phyloP scores from a whole-genome alignment of 345 rosid species.

The Rubroshorea leprosula region DNA sequence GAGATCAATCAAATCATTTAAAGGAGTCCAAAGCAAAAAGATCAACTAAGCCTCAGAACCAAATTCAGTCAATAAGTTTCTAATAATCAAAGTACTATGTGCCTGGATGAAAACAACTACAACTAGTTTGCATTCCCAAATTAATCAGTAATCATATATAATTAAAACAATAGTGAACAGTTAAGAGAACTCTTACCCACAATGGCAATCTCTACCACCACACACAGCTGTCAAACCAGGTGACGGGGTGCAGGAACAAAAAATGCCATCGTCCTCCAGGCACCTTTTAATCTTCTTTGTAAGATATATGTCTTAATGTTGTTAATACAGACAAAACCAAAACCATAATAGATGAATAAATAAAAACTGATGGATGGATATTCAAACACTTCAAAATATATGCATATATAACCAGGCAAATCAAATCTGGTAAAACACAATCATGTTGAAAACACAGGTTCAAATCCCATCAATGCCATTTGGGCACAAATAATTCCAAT shows the following conservation, averaged over 20 bases:
- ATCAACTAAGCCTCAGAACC: background rate
- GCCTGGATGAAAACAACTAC: background rate
- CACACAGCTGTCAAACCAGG: conserved; percentile 63
- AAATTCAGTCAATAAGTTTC: background rate
- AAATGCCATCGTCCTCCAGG: conserved; percentile 89
- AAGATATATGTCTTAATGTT: conserved; percentile 65
- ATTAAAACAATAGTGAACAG: background rate
- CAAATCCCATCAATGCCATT: background rate
- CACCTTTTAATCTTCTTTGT: conserved; percentile 72
- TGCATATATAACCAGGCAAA: background rate
- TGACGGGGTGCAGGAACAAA: conserved; percentile 75
- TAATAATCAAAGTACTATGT: too few relatives aligned
- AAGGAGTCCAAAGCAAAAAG: background rate
- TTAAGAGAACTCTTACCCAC: conserved; percentile 70
- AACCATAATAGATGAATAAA: background rate
- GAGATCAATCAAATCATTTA: background rate
- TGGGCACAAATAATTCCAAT: too few relatives aligned
- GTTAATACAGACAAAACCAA: conserved; percentile 28
- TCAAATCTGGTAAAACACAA: background rate
- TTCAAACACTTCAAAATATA: background rate
- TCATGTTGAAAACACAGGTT: background rate
- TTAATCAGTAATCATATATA: background rate
- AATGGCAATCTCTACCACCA: conserved; percentile 75
- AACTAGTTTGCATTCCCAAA: too few relatives aligned
- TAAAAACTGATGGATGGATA: background rate